These are phyloP conservation scores for Fagopyrum homotropicum DNA, from an alignment of 148 eudicot genomes.

Conservation along the genomic window DNA sequence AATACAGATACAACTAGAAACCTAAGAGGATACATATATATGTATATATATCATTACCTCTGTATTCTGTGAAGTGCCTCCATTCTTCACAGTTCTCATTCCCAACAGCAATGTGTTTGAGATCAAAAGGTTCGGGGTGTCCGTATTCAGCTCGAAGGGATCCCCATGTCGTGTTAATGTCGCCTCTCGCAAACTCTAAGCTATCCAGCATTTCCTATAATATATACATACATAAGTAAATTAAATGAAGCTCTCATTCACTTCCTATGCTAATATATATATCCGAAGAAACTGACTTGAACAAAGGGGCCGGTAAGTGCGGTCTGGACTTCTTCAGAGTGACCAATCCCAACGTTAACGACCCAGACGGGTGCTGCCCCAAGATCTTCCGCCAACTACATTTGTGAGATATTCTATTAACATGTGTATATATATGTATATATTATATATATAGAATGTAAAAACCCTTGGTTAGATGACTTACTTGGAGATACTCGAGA, in stretches of 20 bases:
- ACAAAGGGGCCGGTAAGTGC: neutral
- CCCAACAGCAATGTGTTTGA: conserved; percentile 63
- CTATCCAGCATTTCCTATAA: conserved; percentile 63
- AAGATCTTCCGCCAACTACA: conserved; percentile 83
- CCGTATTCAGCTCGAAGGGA: conserved; percentile 65
- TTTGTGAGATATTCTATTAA: neutral
- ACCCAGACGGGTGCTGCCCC: conserved; percentile 87
- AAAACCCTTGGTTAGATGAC: conserved; percentile 7
- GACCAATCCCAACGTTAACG: conserved; percentile 58
- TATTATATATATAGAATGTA: neutral
- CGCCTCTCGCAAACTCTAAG: conserved; percentile 84
- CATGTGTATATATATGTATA: too few species aligned
- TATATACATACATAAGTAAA: neutral
- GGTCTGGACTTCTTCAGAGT: neutral
- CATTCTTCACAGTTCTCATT: conserved; percentile 51
- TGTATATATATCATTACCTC: conserved; percentile 26
- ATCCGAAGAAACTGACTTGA: neutral
- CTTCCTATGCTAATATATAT: neutral
- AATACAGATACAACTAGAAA: neutral
- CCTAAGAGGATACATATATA: conserved; percentile 1
- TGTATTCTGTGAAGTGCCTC: conserved; percentile 23
- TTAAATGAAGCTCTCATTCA: neutral
- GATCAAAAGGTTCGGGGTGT: conserved; percentile 59
- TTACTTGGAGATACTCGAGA: conserved; percentile 39
- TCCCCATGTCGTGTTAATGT: conserved; percentile 60